These are phyloP conservation scores for Pseudogymnoascus sp. DNA, from an alignment of 2,329 filamentous ascomycete genomes.

Conservation along the genomic window DNA sequence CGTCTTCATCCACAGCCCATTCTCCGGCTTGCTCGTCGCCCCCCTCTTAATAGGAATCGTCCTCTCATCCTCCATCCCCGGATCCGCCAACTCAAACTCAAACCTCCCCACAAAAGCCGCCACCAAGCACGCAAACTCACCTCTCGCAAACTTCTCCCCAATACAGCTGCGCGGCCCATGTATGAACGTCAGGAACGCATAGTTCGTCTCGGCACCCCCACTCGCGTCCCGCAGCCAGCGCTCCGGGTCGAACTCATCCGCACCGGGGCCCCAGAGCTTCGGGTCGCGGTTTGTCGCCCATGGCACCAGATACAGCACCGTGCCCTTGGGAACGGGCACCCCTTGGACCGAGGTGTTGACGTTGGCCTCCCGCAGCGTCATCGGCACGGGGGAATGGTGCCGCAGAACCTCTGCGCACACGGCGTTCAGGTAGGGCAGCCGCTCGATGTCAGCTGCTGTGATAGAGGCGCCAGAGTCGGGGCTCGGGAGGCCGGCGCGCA, in stretches of 20 bases:
- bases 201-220: slow-evolving; percentile 69
- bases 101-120: slow-evolving; percentile 71
- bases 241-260: slow-evolving; percentile 67
- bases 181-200: slow-evolving; percentile 70
- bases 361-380: slow-evolving; percentile 55
- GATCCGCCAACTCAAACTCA: slow-evolving; percentile 41
- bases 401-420: slow-evolving; percentile 72
- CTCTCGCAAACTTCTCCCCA: slow-evolving; percentile 68
- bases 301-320: slow-evolving; percentile 53
- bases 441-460: slow-evolving; percentile 53
- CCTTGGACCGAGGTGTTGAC: slow-evolving; percentile 57
- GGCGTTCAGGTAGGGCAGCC: slow-evolving; percentile 70
- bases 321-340: slow-evolving; percentile 60
- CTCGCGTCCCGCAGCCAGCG: slow-evolving; percentile 58
- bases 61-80: slow-evolving; percentile 45
- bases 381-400: slow-evolving; percentile 53
- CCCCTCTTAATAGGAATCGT: slow-evolving; percentile 59
- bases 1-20: slow-evolving; percentile 61
- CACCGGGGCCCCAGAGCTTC: slow-evolving; percentile 68
- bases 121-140: slow-evolving; percentile 77
- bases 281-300: slow-evolving; percentile 61
- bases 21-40: slow-evolving; percentile 63
- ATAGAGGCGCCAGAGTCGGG: slow-evolving; percentile 34
- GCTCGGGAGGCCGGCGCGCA: slow-evolving; percentile 51
- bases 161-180: slow-evolving; percentile 84